phyloP scores from a whole-genome alignment of 2,329 filamentous ascomycete genomes.

The Raffaelea arxii region DNA sequence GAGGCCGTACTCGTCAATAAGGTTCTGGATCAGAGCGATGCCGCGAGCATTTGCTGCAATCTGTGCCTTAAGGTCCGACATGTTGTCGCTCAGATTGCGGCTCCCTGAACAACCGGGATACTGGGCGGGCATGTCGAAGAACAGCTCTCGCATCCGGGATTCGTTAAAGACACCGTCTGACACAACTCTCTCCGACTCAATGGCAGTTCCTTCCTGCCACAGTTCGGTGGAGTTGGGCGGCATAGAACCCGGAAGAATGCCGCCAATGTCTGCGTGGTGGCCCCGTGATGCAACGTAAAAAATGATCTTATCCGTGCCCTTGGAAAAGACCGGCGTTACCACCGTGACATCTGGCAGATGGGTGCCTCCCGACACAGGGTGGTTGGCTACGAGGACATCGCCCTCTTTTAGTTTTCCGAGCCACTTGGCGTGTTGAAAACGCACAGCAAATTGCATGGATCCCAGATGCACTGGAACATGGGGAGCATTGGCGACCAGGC shows the following conservation, averaged over 20 bases:
- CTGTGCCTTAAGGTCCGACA: conserved; percentile 79
- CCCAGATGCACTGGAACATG: conserved; percentile 67
- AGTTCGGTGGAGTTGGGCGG: conserved; percentile 47
- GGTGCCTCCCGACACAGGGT: conserved; percentile 77
- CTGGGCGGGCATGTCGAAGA: conserved; percentile 64
- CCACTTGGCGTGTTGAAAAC: conserved; percentile 67
- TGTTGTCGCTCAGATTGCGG: conserved; percentile 67
- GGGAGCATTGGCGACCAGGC: conserved; percentile 68
- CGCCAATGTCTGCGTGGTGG: conserved; percentile 63
- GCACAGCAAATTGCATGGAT: conserved; percentile 75
- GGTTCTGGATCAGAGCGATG: conserved; percentile 60
- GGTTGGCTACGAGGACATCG: conserved; percentile 47
- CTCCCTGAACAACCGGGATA: conserved; percentile 70
- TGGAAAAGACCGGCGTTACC: conserved; percentile 65
- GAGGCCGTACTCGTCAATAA: conserved; percentile 72
- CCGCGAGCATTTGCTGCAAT: conserved; percentile 80
- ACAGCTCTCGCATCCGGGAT: conserved; percentile 53
- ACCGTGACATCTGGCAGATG: conserved; percentile 77
- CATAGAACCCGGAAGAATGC: not conserved
- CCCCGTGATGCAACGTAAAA: conserved; percentile 75
- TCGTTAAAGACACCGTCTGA: conserved; percentile 72
- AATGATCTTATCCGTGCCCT: conserved; percentile 55
- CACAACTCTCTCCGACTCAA: conserved; percentile 60
- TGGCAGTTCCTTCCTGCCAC: conserved; percentile 54
- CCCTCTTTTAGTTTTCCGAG: conserved; percentile 61